phyloP scores from a whole-genome alignment of 2,329 filamentous ascomycete species.

The Nemania bipapillata region DNA sequence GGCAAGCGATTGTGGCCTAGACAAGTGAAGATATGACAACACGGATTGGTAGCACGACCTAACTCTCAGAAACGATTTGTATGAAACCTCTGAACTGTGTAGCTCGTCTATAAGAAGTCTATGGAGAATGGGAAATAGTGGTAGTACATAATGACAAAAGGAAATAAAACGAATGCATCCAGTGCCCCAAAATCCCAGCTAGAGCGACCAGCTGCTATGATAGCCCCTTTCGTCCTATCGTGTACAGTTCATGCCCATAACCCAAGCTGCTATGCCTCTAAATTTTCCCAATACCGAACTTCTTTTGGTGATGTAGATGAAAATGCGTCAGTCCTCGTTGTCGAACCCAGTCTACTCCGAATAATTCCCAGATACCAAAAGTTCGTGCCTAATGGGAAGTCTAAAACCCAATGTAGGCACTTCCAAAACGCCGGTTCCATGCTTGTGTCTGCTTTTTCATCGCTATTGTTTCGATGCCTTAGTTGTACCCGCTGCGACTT shows the following conservation, averaged over 20 bases:
- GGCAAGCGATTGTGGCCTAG: background rate
- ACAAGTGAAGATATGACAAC: no score
- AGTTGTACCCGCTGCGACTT: conserved; percentile 51
- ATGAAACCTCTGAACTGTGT: conserved; percentile 15
- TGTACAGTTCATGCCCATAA: conserved; percentile 14
- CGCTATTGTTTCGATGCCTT: conserved; percentile 6
- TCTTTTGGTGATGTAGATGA: conserved; percentile 16
- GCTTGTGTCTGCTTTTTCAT: conserved; percentile 1
- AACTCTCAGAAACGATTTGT: background rate
- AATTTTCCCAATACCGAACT: background rate
- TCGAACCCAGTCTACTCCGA: conserved; percentile 30
- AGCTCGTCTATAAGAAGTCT: conserved; percentile 33
- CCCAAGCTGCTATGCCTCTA: background rate
- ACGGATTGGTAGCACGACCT: background rate
- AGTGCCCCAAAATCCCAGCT: background rate
- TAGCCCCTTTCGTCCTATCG: conserved; percentile 13
- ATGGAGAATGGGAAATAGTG: conserved; percentile 28
- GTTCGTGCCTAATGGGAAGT: background rate
- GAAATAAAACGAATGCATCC: conserved; percentile 25
- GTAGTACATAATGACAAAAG: conserved; percentile 31
- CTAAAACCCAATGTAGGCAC: conserved; percentile 11
- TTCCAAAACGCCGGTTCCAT: conserved; percentile 35
- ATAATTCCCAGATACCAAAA: conserved; percentile 25
- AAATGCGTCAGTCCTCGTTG: conserved; percentile 22
- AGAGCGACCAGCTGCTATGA: conserved; percentile 14